A percentile compares a stretch with the other conserved stretches of the same genome.
These are phyloP conservation scores for Karstenula rhodostoma DNA, from an alignment of 2,329 filamentous ascomycete genomes.

Conservation along the genomic window DNA sequence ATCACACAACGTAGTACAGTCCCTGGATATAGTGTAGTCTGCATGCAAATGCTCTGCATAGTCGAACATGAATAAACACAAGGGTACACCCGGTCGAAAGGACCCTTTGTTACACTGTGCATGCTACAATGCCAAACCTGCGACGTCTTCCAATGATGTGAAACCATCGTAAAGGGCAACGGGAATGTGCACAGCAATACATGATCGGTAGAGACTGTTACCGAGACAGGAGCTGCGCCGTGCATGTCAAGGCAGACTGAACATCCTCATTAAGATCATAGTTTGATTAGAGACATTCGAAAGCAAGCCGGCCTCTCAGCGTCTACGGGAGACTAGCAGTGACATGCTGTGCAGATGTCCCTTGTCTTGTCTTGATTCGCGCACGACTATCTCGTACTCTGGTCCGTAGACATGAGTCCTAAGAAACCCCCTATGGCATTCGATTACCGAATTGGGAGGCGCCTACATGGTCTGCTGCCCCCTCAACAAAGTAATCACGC, in stretches of 20 bases:
- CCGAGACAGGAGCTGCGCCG: neutral
- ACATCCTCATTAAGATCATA: neutral
- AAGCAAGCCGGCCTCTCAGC: neutral
- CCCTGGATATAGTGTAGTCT: too few relatives aligned
- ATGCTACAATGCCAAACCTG: neutral
- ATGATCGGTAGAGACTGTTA: neutral
- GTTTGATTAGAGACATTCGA: neutral
- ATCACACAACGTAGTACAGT: too few relatives aligned
- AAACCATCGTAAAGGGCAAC: neutral
- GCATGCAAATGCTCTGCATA: too few relatives aligned
- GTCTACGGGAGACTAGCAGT: neutral
- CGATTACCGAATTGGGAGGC: neutral
- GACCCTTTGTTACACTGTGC: neutral
- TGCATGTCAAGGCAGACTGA: slow-evolving; percentile 2
- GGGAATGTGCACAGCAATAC: neutral
- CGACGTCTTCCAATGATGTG: neutral
- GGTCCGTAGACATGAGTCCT: neutral
- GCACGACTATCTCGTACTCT: slow-evolving; percentile 7
- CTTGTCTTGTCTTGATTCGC: neutral
- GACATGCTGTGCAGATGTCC: neutral
- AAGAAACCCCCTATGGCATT: neutral
- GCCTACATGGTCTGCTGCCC: neutral
- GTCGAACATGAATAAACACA: neutral
- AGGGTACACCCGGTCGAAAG: neutral
- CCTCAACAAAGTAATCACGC: neutral